These are phyloP conservation scores for Medicago lupulina DNA, from an alignment of 306 rosid genomes.

Conservation along the genomic window DNA sequence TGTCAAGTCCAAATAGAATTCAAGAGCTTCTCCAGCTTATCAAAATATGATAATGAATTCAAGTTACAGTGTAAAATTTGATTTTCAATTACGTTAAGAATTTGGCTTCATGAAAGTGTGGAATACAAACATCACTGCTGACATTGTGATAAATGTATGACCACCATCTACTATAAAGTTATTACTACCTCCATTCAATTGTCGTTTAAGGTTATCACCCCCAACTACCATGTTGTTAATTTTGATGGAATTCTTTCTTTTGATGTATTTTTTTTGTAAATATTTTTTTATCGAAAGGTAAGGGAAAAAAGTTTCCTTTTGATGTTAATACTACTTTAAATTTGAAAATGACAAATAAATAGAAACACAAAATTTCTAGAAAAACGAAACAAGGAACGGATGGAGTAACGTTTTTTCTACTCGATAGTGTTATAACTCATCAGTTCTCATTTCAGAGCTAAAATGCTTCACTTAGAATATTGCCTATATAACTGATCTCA, in stretches of 20 bases:
- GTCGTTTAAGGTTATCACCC: not conserved
- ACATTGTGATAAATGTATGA: not conserved
- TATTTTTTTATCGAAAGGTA: too few species aligned
- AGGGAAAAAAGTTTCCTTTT: too few species aligned
- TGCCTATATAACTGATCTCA: not conserved
- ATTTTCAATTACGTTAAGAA: not conserved
- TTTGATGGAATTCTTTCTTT: not conserved
- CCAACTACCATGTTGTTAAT: not conserved
- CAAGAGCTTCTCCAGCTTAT: constrained; percentile 22
- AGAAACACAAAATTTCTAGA: not conserved
- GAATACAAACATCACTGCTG: not conserved
- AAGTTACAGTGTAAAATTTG: constrained; percentile 2
- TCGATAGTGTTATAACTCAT: not conserved
- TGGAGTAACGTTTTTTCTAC: not conserved
- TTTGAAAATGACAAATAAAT: not conserved
- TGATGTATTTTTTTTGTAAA: not conserved
- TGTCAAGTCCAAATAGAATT: constrained; percentile 7
- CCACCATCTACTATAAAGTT: not conserved
- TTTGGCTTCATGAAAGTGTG: not conserved
- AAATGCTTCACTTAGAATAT: not conserved
- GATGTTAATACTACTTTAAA: not conserved
- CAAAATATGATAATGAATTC: constrained; percentile 10
- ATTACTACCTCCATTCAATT: not conserved
- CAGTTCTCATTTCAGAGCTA: not conserved
- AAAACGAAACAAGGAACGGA: not conserved